Conservation (phyloP, 495 filamentous ascomycete species). For the Extremus antarcticus region DNA sequence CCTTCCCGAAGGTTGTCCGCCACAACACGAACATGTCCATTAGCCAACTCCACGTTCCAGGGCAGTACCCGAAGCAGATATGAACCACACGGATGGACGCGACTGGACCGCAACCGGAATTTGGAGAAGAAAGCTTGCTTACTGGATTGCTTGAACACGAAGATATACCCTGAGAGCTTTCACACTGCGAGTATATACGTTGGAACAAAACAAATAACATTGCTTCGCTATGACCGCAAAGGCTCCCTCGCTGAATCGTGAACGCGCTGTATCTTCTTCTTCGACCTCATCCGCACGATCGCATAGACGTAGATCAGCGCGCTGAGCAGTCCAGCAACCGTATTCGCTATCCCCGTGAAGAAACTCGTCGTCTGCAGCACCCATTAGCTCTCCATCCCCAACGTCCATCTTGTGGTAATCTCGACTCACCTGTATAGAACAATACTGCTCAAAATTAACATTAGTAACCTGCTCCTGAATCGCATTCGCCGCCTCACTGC, state of each 20-base stretch:
- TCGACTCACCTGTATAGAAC: constrained; percentile 25
- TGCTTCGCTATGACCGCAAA: not conserved
- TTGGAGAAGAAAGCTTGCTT: not conserved
- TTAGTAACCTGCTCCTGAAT: constrained; percentile 26
- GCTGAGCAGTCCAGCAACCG: constrained; percentile 18
- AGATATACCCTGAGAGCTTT: not conserved
- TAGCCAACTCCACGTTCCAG: constrained; percentile 30
- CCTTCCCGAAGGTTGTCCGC: constrained; percentile 23
- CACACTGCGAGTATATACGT: not conserved
- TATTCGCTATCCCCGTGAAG: constrained; percentile 25
- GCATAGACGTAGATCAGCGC: constrained; percentile 21
- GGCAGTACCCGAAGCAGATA: constrained; percentile 18
- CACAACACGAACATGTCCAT: constrained; percentile 31
- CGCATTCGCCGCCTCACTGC: constrained; percentile 21
- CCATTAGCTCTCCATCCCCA: not conserved
- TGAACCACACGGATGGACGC: not conserved
- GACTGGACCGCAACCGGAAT: not conserved
- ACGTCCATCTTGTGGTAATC: not conserved
- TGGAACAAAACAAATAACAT: not conserved
- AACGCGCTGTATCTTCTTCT: constrained; percentile 18
- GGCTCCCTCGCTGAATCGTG: constrained; percentile 1
- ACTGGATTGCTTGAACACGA: not conserved
- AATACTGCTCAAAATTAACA: constrained; percentile 27
- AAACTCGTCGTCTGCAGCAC: constrained; percentile 19
- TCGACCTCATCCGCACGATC: constrained; percentile 17